A percentile compares a stretch with the other conserved stretches of the same genome.
Evolutionary conservation across 345 rosid species (phyloP).

Genomic region (Arabidopsis suecica): DNA sequence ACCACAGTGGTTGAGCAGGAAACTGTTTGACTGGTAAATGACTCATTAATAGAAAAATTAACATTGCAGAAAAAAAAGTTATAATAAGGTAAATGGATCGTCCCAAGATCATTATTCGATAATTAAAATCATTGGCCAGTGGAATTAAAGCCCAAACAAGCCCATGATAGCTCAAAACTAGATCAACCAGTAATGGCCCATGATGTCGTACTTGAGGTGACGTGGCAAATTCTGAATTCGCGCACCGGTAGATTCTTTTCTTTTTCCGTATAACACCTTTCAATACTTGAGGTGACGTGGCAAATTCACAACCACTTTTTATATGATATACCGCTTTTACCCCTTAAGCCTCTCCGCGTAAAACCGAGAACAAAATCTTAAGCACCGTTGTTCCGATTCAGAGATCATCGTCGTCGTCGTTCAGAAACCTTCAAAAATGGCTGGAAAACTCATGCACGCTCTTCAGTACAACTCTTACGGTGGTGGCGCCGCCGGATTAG

Average conservation of each 20-base stretch:
- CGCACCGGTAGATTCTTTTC: too few species aligned
- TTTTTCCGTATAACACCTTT: not conserved
- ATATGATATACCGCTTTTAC: not conserved
- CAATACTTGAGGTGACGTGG: not conserved
- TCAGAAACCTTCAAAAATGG: conserved; percentile 36
- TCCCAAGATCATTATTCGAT: too few species aligned
- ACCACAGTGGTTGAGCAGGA: too few species aligned
- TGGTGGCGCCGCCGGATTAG: conserved; percentile 53
- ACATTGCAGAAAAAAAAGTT: too few species aligned
- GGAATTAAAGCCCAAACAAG: too few species aligned
- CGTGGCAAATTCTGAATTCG: not conserved
- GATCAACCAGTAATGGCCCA: too few species aligned
- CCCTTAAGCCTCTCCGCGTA: not conserved
- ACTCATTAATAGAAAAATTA: too few species aligned
- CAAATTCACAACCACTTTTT: not conserved
- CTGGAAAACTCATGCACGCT: conserved; percentile 53
- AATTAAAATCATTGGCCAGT: too few species aligned
- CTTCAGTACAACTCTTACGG: conserved; percentile 56
- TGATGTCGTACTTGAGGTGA: not conserved
- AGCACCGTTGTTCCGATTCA: not conserved
- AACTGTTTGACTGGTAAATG: too few species aligned
- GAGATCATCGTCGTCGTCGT: not conserved
- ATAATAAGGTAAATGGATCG: too few species aligned
- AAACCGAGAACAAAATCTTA: too few species aligned
- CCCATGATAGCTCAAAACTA: too few species aligned